These are phyloP conservation scores for Simplicillium sp. DNA, from an alignment of 2,329 filamentous ascomycete species.

Conservation along the genomic window DNA sequence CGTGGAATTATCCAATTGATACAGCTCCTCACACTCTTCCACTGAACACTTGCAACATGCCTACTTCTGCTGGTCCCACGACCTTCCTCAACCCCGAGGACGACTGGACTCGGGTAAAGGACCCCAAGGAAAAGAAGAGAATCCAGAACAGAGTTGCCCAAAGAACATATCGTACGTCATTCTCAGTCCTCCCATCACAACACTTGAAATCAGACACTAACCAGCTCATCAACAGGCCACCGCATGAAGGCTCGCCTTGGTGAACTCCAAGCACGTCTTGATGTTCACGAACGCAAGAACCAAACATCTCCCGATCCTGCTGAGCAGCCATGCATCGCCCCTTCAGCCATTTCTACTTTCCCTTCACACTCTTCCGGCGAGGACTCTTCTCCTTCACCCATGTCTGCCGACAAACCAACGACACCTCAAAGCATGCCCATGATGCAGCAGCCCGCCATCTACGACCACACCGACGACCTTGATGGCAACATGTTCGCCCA, in stretches of 20 bases:
- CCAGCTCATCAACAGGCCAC: slow-evolving; percentile 12
- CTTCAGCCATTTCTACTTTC: too few species aligned
- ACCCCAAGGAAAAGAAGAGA: slow-evolving; percentile 12
- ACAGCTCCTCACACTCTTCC: too few species aligned
- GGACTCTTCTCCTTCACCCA: slow-evolving; percentile 7
- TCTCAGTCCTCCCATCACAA: too few species aligned
- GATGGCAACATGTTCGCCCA: slow-evolving; percentile 7
- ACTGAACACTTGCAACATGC: too few species aligned
- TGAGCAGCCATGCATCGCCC: too few species aligned
- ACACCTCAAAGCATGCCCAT: slow-evolving; percentile 2
- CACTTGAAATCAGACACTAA: too few species aligned
- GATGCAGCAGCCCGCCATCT: slow-evolving; percentile 7
- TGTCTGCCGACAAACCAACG: slow-evolving; percentile 4
- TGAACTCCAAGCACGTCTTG: slow-evolving; percentile 18
- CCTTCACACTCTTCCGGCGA: neutral
- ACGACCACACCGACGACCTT: slow-evolving; percentile 8
- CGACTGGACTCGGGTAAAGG: slow-evolving; percentile 18
- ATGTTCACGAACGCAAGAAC: slow-evolving; percentile 13
- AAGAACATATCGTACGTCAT: too few species aligned
- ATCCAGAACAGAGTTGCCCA: too few species aligned
- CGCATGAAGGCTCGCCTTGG: slow-evolving; percentile 21
- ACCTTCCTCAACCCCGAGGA: slow-evolving; percentile 9
- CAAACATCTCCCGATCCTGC: neutral
- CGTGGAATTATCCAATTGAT: too few species aligned
- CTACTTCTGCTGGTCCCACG: too few species aligned